phyloP scores from a whole-genome alignment of 129 eudicot species.

The Flaveria ramosissima region DNA sequence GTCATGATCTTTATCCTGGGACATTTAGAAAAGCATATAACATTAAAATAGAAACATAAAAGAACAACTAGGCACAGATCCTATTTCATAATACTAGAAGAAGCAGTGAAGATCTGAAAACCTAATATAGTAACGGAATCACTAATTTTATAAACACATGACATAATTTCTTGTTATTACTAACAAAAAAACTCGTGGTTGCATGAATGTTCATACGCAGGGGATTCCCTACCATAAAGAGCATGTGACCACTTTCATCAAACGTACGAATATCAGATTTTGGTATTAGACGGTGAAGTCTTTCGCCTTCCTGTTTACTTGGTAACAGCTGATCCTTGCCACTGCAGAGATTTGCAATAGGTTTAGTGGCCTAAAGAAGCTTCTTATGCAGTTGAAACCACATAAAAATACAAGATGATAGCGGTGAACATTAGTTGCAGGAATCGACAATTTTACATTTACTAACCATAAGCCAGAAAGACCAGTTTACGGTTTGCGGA shows the following conservation, averaged over 20 bases:
- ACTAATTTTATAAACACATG: background rate
- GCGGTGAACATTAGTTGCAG: background rate
- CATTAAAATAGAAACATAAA: background rate
- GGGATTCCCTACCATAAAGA: slow-evolving; percentile 36
- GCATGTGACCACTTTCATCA: slow-evolving; percentile 36
- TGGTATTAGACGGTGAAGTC: slow-evolving; percentile 35
- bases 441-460: background rate
- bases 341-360: slow-evolving; percentile 34
- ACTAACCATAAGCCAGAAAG: background rate
- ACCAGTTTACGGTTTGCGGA: background rate
- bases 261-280: slow-evolving; percentile 42
- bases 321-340: slow-evolving; percentile 74
- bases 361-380: too few relatives aligned
- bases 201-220: background rate
- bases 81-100: background rate
- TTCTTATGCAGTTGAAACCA: too few relatives aligned
- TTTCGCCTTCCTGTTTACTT: slow-evolving; percentile 40
- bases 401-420: background rate
- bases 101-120: background rate
- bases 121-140: background rate
- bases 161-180: background rate
- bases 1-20: slow-evolving; percentile 61
- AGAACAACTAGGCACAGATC: background rate
- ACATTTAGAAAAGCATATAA: background rate
- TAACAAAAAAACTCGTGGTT: background rate